Evolutionary conservation across 2,329 filamentous ascomycete genomes (phyloP), one percentile per base, ranked within the genome.

Genomic region (Alternaria brassicicola): DNA sequence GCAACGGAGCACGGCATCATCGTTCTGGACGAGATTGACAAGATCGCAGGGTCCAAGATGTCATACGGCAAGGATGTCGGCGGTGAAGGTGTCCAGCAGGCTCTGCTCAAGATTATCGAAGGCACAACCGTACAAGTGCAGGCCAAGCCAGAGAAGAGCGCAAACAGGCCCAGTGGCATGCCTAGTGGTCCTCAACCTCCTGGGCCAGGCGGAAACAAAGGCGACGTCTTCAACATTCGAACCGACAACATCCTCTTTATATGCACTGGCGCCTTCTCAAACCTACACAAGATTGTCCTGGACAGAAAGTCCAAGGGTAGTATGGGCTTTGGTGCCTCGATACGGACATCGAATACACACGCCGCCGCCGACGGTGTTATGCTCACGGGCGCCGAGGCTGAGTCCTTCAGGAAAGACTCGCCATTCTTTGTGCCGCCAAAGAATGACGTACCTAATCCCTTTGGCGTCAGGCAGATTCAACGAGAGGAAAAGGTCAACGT

Each of bases 221-320:
- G 82, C 19, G 87, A 89, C 61, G 80, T 85, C 4, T 89, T 85
- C 76, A 88, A 91, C 55, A 89, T 97, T 57, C 90, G 95, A 69
- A 99, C 95, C 0, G 93, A 93, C 64, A 97, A 98, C 69, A 98
- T 99, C 59, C 85, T 99, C 26, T 99, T 99, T 79, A 93, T 99
- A 39, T 97, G 95, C 76, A 96, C 93, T 12, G 95, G 95, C 17
- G 95, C 95, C 17, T 99, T 99, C 74, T 91, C 96, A 33, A 94
- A 93, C 2, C 83, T 98, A 1, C 92, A 97, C 71, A 97, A 96
- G 75, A 85, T 90, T 31, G 86, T 99, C 47, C 83, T 96, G 59
- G 90, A 93, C 57, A 88, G 95, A n/a, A 89, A 98, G 42, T 89
- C 92, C 12, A 92, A 90, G 71, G 87, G 88, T 10, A 90, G 91